Evolutionary conservation across 1,284 basidiomycete genomes (phyloP).

Genomic region (Tetrapyrgos nigripes): DNA sequence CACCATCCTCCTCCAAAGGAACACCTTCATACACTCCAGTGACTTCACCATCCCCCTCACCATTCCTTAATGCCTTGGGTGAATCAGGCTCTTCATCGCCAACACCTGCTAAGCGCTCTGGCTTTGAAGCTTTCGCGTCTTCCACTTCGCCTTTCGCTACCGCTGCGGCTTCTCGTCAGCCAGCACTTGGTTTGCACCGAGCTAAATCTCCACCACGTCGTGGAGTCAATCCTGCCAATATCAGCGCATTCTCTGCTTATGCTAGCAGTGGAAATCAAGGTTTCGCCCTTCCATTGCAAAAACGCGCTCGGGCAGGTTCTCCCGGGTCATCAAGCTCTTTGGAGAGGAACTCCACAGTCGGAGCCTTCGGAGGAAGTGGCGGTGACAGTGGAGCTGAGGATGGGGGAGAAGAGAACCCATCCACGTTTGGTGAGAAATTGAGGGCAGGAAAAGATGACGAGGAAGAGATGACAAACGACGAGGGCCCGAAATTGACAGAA

Average conservation of each 20-base stretch:
- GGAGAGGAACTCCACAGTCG: constrained; percentile 39
- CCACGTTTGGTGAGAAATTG: constrained; percentile 67
- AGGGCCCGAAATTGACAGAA: constrained; percentile 60
- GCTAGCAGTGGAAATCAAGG: constrained; percentile 52
- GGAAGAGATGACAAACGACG: constrained; percentile 52
- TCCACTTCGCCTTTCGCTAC: constrained; percentile 66
- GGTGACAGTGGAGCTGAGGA: constrained; percentile 45
- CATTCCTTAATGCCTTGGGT: constrained; percentile 13
- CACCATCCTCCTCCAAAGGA: constrained; percentile 22
- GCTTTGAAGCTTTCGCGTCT: constrained; percentile 69
- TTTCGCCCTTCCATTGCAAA: constrained; percentile 56
- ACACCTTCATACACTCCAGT: constrained; percentile 23
- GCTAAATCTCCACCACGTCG: constrained; percentile 51
- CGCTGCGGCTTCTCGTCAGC: constrained; percentile 16
- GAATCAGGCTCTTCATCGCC: constrained; percentile 31
- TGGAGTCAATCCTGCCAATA: constrained; percentile 33
- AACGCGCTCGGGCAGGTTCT: constrained; percentile 58
- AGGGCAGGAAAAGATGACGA: constrained; percentile 64
- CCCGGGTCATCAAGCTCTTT: constrained; percentile 52
- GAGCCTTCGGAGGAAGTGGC: constrained; percentile 17
- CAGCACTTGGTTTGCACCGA: constrained; percentile 20
- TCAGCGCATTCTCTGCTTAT: constrained; percentile 69
- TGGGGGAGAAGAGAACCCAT: constrained; percentile 35
- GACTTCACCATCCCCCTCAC: constrained; percentile 21
- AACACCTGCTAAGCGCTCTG: constrained; percentile 55